These are phyloP conservation scores for Boletus subparvulus DNA, from an alignment of 768 basidiomycete genomes.

Conservation along the genomic window DNA sequence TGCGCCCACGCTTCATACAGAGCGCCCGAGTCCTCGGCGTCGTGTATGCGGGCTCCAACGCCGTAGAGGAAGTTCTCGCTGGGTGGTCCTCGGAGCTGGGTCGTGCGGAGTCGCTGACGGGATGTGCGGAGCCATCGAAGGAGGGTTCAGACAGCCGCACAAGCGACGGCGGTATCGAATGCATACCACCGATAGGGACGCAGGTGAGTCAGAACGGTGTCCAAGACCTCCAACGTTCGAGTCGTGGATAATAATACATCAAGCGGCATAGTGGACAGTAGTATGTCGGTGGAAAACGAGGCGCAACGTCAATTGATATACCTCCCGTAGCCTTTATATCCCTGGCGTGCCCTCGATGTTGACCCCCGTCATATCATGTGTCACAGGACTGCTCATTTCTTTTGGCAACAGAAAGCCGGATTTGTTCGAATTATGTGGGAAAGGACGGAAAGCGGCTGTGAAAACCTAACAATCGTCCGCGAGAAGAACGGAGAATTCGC, in stretches of 20 bases:
- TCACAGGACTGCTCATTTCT: too few species aligned
- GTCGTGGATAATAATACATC: background rate
- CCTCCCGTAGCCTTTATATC: too few species aligned
- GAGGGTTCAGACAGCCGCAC: constrained; percentile 3
- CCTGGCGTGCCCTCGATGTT: too few species aligned
- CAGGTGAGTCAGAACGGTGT: background rate
- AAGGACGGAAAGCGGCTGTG: too few species aligned
- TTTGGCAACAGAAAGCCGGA: too few species aligned
- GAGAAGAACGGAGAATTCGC: too few species aligned
- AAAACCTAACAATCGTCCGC: too few species aligned
- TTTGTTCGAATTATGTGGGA: too few species aligned
- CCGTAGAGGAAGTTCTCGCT: constrained; percentile 16
- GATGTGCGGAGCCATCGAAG: constrained; percentile 22
- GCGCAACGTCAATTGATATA: too few species aligned
- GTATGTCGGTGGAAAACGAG: too few species aligned
- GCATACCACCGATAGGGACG: background rate
- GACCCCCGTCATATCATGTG: too few species aligned
- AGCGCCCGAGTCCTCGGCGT: background rate
- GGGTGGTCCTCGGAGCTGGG: constrained; percentile 11
- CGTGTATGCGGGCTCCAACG: background rate
- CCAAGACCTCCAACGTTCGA: background rate
- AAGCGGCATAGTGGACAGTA: background rate
- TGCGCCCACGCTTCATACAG: constrained; percentile 19
- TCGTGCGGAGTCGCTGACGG: constrained; percentile 22
- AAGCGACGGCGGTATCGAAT: background rate